Evolutionary conservation across 2,329 filamentous ascomycete genomes (phyloP), one percentile per base, ranked within the genome.

Genomic region (Pleoardoris graminearum): DNA sequence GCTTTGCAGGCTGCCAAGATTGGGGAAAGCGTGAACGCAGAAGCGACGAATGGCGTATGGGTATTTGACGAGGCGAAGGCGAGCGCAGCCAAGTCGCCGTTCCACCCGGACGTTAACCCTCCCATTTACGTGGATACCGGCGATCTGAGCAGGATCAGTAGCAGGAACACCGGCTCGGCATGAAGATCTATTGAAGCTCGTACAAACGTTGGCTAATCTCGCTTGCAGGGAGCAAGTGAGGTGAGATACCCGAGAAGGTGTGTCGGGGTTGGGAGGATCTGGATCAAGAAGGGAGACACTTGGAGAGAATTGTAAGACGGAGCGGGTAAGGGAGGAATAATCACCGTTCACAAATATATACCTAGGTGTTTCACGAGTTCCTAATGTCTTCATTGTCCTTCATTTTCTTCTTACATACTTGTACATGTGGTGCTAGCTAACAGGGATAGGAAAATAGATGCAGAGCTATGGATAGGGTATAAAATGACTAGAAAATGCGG

Each of bases 31-130:
- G 61, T 85, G 16, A 87, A 89, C 58, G 75, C 79, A 30, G 82
- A 84, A 41, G 86, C 87, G 75, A 90, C 87, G 1, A 84, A 83
- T 49, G 87, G 87, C 0, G 78, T 90, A 27, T 90, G 87, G 87
- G 76, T 83, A 53, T 90, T 87, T 69, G 84, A 88, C 70, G 71
- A 78, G 57, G 69, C 77, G 52, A 82, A 81, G 65, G 81, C 71
- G 30, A 65, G 46, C 38, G 48, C 58, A 25, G 65, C 67, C 1
- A 67, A 62, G 44, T 57, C 60, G 25, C 68, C 68, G 1, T 71
- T 56, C 41, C 66, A 68, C 29, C 60, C 67, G 4, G 55, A 68
- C 23, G 63, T 68, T 29, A 60, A 50, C 19, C 63, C 65, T 1
- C 63, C 66, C 3, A 66, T 70, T 35, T 68, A 67, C 29, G 59